A percentile compares a stretch with the other conserved stretches of the same genome.
These are phyloP conservation scores for Russula olivacea DNA, from an alignment of 768 basidiomycete genomes.

Conservation along the genomic window DNA sequence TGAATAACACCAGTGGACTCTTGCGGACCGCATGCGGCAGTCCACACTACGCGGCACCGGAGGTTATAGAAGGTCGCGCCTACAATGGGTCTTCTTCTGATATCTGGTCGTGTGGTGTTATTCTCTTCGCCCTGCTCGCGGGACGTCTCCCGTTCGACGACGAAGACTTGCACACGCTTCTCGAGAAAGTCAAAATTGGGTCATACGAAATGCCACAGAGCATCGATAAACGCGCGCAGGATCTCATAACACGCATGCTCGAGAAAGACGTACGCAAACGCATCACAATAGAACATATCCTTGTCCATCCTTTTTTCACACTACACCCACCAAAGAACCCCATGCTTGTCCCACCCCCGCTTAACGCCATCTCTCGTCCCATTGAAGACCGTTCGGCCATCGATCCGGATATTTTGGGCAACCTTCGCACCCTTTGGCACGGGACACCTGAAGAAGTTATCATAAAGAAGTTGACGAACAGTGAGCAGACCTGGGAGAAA, in stretches of 20 bases:
- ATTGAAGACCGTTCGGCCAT: constrained; percentile 58
- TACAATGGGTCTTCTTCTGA: constrained; percentile 88
- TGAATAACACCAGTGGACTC: constrained; percentile 46
- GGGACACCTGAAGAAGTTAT: constrained; percentile 71
- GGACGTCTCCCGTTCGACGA: constrained; percentile 92
- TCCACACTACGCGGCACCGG: constrained; percentile 93
- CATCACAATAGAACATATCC: constrained; percentile 78
- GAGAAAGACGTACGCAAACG: constrained; percentile 64
- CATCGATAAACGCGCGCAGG: constrained; percentile 63
- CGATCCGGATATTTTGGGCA: constrained; percentile 85
- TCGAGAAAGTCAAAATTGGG: constrained; percentile 74
- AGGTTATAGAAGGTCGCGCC: constrained; percentile 74
- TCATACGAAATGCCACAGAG: constrained; percentile 66
- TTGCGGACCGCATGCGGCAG: constrained; percentile 87
- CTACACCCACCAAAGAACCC: constrained; percentile 45
- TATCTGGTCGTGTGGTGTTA: constrained; percentile 96
- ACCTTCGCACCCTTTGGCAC: constrained; percentile 90
- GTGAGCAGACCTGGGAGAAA: constrained; percentile 87
- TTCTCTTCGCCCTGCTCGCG: constrained; percentile 81
- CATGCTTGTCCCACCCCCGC: constrained; percentile 44
- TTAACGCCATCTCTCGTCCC: constrained; percentile 66
- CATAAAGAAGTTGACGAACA: constrained; percentile 55
- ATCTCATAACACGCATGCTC: constrained; percentile 78
- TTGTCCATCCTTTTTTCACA: constrained; percentile 73
- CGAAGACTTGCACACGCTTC: constrained; percentile 69